These are phyloP conservation scores for Sutorius eximius DNA, from an alignment of 1,284 basidiomycete genomes.

Conservation along the genomic window DNA sequence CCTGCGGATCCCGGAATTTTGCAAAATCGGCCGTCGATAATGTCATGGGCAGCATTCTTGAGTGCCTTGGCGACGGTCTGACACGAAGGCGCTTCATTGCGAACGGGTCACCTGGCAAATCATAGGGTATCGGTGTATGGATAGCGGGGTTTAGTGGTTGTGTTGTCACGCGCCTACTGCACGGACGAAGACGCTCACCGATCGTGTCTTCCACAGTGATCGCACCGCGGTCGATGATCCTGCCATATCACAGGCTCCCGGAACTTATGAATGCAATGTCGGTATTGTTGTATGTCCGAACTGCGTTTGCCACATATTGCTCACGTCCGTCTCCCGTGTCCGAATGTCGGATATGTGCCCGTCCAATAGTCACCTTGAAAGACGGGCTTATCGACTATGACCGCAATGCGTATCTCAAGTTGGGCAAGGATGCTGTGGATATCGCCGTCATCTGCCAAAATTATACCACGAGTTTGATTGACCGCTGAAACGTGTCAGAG, in stretches of 20 bases:
- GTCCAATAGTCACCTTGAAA: constrained; percentile 5
- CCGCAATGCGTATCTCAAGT: not conserved
- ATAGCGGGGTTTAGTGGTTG: not conserved
- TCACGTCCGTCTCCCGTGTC: constrained; percentile 2
- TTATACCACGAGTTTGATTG: constrained; percentile 10
- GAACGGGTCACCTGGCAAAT: constrained; percentile 11
- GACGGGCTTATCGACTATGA: constrained; percentile 1
- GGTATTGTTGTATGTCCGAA: constrained; percentile 22
- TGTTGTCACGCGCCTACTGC: not conserved
- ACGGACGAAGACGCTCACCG: constrained; percentile 8
- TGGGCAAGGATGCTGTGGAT: not conserved
- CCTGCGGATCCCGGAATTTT: constrained; percentile 13
- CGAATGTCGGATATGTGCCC: constrained; percentile 2
- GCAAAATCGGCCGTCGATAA: constrained; percentile 16
- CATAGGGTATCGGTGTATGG: constrained; percentile 4
- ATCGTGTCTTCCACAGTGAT: constrained; percentile 18
- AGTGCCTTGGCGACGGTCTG: constrained; percentile 9
- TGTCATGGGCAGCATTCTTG: constrained; percentile 13
- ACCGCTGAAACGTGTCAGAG: not conserved
- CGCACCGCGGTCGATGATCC: constrained; percentile 7
- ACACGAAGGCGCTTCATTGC: constrained; percentile 9
- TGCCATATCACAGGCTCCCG: constrained; percentile 8
- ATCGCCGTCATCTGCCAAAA: not conserved
- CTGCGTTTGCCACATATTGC: constrained; percentile 17
- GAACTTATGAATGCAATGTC: constrained; percentile 15